Conservation (phyloP, 345 rosid species). For the Hibiscus tridactylites region DNA sequence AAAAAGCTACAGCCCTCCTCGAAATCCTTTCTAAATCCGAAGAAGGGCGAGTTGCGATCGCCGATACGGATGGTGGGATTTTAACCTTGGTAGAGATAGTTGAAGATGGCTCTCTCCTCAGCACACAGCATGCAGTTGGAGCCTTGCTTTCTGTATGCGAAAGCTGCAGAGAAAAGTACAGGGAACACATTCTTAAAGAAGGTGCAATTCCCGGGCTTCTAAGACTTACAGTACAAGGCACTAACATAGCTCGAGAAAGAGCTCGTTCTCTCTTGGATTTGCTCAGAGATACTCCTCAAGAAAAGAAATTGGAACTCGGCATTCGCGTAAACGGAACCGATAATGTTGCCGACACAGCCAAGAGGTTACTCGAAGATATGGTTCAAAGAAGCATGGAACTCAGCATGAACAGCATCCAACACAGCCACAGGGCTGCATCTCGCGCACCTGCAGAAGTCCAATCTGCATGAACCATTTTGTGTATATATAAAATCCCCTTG, state of each 20-base stretch:
- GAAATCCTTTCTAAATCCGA: constrained; percentile 56
- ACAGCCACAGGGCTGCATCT: constrained; percentile 23
- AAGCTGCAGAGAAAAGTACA: constrained; percentile 46
- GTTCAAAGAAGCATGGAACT: constrained; percentile 66
- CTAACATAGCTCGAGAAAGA: constrained; percentile 51
- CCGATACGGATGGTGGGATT: constrained; percentile 45
- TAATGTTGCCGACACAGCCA: constrained; percentile 60
- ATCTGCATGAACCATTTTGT: constrained; percentile 16
- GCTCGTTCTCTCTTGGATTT: constrained; percentile 56
- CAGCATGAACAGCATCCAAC: constrained; percentile 39
- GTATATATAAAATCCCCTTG: constrained; percentile 22
- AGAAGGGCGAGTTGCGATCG: constrained; percentile 57
- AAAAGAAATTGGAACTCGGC: constrained; percentile 48
- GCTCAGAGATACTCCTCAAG: constrained; percentile 55
- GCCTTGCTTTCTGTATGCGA: constrained; percentile 48
- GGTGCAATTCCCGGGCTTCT: constrained; percentile 80
- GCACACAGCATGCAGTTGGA: constrained; percentile 58
- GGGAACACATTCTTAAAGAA: constrained; percentile 57
- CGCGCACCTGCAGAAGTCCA: constrained; percentile 26
- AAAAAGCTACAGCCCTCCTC: constrained; percentile 54
- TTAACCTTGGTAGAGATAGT: constrained; percentile 61
- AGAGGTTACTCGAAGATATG: constrained; percentile 56
- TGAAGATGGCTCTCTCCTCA: constrained; percentile 65
- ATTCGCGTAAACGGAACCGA: constrained; percentile 44
- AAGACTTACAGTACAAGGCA: constrained; percentile 59